phyloP scores from a whole-genome alignment of 352 stramenopile species.

The Phytopythium chamaehyphon region DNA sequence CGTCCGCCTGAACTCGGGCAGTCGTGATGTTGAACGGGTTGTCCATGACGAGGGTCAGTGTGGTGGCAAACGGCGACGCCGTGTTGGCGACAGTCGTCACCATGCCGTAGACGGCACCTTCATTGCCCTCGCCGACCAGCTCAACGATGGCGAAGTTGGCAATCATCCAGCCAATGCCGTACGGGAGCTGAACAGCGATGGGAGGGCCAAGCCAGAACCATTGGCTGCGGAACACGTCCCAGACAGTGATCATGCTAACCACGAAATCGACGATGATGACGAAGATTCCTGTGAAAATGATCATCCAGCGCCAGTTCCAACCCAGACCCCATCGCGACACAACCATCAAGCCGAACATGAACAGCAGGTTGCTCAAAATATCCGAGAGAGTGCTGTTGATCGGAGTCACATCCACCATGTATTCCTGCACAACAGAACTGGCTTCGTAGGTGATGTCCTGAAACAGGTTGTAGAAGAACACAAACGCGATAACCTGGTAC shows the following conservation, averaged over 20 bases:
- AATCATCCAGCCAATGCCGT: slow-evolving; percentile 19
- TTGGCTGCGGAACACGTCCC: slow-evolving; percentile 7
- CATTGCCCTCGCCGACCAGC: slow-evolving; percentile 25
- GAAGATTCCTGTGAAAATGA: slow-evolving; percentile 4
- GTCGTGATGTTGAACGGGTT: slow-evolving; percentile 19
- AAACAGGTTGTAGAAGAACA: slow-evolving; percentile 30
- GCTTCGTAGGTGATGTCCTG: slow-evolving; percentile 21
- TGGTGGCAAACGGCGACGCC: slow-evolving; percentile 15
- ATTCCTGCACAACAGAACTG: slow-evolving; percentile 13
- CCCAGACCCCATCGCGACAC: slow-evolving; percentile 22
- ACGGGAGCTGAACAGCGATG: slow-evolving; percentile 10
- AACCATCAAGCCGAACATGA: slow-evolving; percentile 29
- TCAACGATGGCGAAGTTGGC: slow-evolving; percentile 24
- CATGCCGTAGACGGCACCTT: slow-evolving; percentile 25
- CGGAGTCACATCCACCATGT: slow-evolving; percentile 27
- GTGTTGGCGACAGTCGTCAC: slow-evolving; percentile 31
- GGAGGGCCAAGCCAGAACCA: slow-evolving; percentile 17
- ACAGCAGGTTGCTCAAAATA: slow-evolving; percentile 29
- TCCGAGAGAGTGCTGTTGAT: slow-evolving; percentile 24
- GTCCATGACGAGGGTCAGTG: slow-evolving; percentile 19
- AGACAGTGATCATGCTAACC: slow-evolving; percentile 10
- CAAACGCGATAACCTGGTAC: slow-evolving; percentile 24
- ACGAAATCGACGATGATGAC: slow-evolving; percentile 13
- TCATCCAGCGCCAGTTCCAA: slow-evolving; percentile 11
- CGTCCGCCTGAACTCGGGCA: slow-evolving; percentile 21